Base-by-base conservation (phyloP, 2,329 filamentous ascomycete genomes). In the Helicocarpus griseus region DNA sequence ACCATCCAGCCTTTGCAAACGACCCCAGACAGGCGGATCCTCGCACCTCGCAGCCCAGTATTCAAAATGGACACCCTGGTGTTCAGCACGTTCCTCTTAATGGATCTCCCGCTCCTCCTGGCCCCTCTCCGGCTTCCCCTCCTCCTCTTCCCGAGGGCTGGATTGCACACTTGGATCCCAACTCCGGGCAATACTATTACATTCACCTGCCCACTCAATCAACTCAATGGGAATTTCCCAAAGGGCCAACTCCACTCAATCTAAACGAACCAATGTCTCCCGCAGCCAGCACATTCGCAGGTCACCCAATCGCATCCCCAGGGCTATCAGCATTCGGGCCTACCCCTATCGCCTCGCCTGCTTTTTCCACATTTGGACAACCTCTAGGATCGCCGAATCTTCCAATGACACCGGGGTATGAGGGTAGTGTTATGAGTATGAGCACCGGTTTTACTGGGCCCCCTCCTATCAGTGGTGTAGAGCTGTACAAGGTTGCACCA, bases 141-240 rank as follows among this genome's bases (percentile, higher is more conserved):
- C 93, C 93, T 21, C 93, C 91, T 2, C 77, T 98, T 14, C 93
- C 93, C 5, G 93, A 98, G 71, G 93, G 93, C 31, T 98, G 93
- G 93, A 97, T 98, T 63, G 89, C 93, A 19, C 93, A 97, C 67
- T 77, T 97, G 4, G 93, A 98, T 65, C 87, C 89, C 58, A 95
- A 87, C 64, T 97, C 91, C 2, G 93, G 93, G 1, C 91, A 97
- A 65, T 98, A 97, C 69, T 98, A 98, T 69, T 98, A 98, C 64
- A 98, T 98, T 54, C 93, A 98, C 67, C 77, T 98, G 28, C 87
- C 90, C 1, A 90, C 88, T 0, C 93, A 97, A 65, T 89, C 90
- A 2, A 98, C 93, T 0, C 93, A 98, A 65, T 98, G 93, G 93
- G 93, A 98, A 63, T 97, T 97, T 59, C 93, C 93, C 26, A 97